phyloP scores from a whole-genome alignment of 2,329 filamentous ascomycete genomes.

The Cercospora berteroae region DNA sequence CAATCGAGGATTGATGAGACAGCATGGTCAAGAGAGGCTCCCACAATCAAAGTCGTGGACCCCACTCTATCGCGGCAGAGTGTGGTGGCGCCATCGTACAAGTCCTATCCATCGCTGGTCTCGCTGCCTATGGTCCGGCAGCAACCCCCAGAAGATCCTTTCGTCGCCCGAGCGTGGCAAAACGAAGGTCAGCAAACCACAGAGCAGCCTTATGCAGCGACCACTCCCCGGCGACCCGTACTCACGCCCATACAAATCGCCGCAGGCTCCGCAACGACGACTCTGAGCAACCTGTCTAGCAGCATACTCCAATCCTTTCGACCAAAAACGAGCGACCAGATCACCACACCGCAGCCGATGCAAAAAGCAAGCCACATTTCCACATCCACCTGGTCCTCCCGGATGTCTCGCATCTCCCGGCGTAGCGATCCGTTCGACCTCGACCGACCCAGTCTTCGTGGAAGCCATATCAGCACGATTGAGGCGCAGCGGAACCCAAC shows the following conservation, averaged over 20 bases:
- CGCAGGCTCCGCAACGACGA: conserved; percentile 18
- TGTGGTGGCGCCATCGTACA: conserved; percentile 28
- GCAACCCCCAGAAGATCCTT: conserved; percentile 32
- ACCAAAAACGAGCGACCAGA: conserved; percentile 1
- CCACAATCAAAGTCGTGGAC: conserved; percentile 22
- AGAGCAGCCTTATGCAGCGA: neutral
- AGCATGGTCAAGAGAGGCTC: conserved; percentile 7
- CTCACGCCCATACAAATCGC: conserved; percentile 26
- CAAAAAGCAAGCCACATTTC: conserved; percentile 15
- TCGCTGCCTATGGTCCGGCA: conserved; percentile 27
- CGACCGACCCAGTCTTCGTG: conserved; percentile 17
- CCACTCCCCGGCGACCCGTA: neutral
- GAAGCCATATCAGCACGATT: conserved; percentile 3
- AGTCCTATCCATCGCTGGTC: conserved; percentile 29
- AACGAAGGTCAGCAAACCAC: neutral
- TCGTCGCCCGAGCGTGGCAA: conserved; percentile 6
- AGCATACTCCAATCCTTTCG: conserved; percentile 17
- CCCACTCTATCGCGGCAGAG: conserved; percentile 29
- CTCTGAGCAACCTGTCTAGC: conserved; percentile 21
- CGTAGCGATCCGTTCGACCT: conserved; percentile 29
- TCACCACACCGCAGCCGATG: conserved; percentile 2
- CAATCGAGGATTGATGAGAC: conserved; percentile 12
- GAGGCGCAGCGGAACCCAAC: neutral
- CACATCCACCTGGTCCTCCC: conserved; percentile 13
- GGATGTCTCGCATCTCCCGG: conserved; percentile 15